Percentiles rank a stretch among this genome's conserved stretches.
Conservation (phyloP, 495 filamentous ascomycete species). For the Podospora australis region DNA sequence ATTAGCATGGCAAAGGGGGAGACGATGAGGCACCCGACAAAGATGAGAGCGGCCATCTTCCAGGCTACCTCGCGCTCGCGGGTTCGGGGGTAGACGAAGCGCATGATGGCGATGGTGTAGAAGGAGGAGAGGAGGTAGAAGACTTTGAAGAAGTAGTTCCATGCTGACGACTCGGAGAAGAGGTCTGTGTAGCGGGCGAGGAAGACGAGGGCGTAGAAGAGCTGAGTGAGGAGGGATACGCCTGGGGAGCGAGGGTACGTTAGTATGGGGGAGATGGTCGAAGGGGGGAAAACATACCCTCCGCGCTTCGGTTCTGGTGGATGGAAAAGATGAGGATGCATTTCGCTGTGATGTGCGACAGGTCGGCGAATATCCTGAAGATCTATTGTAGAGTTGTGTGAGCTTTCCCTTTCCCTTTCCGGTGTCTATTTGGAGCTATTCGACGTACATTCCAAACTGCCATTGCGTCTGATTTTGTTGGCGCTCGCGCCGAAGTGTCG, state of each 20-base stretch:
- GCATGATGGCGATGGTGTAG: constrained; percentile 85
- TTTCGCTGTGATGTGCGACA: constrained; percentile 79
- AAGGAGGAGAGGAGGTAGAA: constrained; percentile 81
- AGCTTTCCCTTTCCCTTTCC: constrained; percentile 4
- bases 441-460: neutral
- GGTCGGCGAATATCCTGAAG: constrained; percentile 75
- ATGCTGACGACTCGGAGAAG: constrained; percentile 45
- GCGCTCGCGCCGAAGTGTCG: too few relatives aligned
- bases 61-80: constrained; percentile 86
- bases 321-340: constrained; percentile 87
- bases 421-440: too few relatives aligned
- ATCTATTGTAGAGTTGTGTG: constrained; percentile 45
- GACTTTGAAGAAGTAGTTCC: constrained; percentile 74
- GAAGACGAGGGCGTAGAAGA: constrained; percentile 83
- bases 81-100: constrained; percentile 77
- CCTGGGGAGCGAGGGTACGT: constrained; percentile 42
- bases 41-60: constrained; percentile 66
- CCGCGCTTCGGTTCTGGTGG: constrained; percentile 78
- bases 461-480: neutral
- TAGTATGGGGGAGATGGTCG: constrained; percentile 9
- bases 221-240: constrained; percentile 90
- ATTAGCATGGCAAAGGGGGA: constrained; percentile 64
- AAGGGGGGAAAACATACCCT: constrained; percentile 51
- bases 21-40: constrained; percentile 51
- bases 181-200: constrained; percentile 81